Conservation (phyloP, 2,329 filamentous ascomycete genomes). For the Xylariales sp. region DNA sequence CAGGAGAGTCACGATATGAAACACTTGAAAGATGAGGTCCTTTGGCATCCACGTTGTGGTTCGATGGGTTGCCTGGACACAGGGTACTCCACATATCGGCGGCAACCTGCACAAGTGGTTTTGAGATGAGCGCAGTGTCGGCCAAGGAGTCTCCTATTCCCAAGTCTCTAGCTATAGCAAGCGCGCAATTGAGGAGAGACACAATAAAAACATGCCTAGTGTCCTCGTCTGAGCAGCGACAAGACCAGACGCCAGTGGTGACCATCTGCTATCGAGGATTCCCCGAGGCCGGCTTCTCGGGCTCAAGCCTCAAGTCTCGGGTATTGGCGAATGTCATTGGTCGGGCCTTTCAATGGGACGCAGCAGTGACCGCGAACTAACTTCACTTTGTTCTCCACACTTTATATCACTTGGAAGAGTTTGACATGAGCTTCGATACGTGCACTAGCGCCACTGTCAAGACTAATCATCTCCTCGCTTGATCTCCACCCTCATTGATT, state of each 20-base stretch:
- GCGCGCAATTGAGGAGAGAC: constrained; percentile 26
- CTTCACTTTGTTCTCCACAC: neutral
- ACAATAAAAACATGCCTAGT: constrained; percentile 15
- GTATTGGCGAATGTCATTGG: constrained; percentile 21
- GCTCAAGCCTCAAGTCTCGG: constrained; percentile 19
- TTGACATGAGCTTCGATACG: neutral
- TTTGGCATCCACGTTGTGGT: constrained; percentile 18
- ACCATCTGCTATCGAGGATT: constrained; percentile 12
- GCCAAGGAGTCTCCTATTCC: constrained; percentile 8
- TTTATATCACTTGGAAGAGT: neutral
- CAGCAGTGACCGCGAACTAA: constrained; percentile 10
- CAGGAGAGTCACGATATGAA: constrained; percentile 18
- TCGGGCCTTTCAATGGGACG: constrained; percentile 5
- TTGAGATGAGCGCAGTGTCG: too few relatives aligned
- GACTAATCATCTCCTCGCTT: neutral
- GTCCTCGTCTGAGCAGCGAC: constrained; percentile 11
- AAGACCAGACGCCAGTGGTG: neutral
- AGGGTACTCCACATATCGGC: constrained; percentile 26
- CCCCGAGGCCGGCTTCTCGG: constrained; percentile 13
- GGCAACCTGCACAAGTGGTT: constrained; percentile 36
- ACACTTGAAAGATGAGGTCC: constrained; percentile 18
- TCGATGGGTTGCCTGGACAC: constrained; percentile 27
- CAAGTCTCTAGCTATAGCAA: constrained; percentile 23
- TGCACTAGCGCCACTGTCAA: neutral
- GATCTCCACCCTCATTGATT: neutral